Percentiles rank a stretch among this genome's conserved stretches.
Evolutionary conservation across 2,329 filamentous ascomycete species (phyloP).

Genomic region (Zymoseptoria passerinii): DNA sequence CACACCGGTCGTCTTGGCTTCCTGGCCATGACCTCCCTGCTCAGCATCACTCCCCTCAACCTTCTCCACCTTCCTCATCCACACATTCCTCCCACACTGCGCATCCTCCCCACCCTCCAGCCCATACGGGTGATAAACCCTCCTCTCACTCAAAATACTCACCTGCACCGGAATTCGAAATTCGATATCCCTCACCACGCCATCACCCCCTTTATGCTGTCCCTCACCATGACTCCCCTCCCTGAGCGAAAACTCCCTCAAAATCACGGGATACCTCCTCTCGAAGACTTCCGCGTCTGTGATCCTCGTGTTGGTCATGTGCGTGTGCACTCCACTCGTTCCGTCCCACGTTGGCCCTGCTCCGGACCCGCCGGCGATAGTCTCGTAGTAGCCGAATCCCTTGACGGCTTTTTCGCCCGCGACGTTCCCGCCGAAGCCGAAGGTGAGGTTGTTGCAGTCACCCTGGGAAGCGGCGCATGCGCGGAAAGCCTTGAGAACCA

Average conservation of each 20-base stretch:
- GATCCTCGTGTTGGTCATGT: constrained; percentile 82
- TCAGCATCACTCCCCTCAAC: constrained; percentile 26
- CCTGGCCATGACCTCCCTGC: constrained; percentile 8
- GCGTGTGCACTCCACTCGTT: constrained; percentile 67
- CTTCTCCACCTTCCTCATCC: constrained; percentile 61
- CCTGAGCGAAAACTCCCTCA: constrained; percentile 61
- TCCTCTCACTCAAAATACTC: constrained; percentile 67
- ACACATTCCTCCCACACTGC: constrained; percentile 72
- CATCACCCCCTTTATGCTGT: constrained; percentile 63
- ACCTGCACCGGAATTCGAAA: constrained; percentile 71
- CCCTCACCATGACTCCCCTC: constrained; percentile 56
- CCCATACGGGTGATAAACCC: constrained; percentile 73
- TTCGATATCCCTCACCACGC: constrained; percentile 71
- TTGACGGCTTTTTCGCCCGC: constrained; percentile 51
- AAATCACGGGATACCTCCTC: constrained; percentile 63
- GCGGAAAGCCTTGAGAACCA: constrained; percentile 70
- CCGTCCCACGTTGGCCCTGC: constrained; percentile 67
- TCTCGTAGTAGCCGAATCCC: constrained; percentile 83
- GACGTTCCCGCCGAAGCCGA: constrained; percentile 66
- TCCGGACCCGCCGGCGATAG: constrained; percentile 68
- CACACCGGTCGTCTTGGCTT: constrained; percentile 7
- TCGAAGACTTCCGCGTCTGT: constrained; percentile 76
- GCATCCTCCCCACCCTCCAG: constrained; percentile 75
- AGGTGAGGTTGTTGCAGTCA: constrained; percentile 77
- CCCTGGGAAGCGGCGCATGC: constrained; percentile 74